These are phyloP conservation scores for Calonectria fujianensis DNA, from an alignment of 2,329 filamentous ascomycete species.

Conservation along the genomic window DNA sequence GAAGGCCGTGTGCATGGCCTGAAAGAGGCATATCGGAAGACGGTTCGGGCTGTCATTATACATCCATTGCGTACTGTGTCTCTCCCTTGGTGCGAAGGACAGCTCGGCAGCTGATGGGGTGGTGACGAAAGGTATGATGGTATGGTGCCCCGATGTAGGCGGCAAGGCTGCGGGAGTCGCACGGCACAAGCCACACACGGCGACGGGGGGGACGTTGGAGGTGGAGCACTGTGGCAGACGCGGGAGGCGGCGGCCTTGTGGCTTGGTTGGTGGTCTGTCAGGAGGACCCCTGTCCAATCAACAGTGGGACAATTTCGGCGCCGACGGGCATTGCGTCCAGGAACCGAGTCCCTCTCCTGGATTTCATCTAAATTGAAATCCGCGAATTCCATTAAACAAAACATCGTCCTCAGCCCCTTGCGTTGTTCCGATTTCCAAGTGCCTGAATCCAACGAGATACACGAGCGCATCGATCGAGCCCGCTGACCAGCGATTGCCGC, in stretches of 20 bases:
- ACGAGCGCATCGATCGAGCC: background rate
- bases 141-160: background rate
- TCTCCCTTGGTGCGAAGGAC: background rate
- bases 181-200: conserved; percentile 37
- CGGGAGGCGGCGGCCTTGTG: conserved; percentile 20
- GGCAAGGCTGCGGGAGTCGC: conserved; percentile 31
- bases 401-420: conserved; percentile 16
- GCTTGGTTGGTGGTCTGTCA: conserved; percentile 12
- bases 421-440: background rate
- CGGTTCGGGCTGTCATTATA: conserved; percentile 34
- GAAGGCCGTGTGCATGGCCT: conserved; percentile 10
- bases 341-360: conserved; percentile 35
- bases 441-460: background rate
- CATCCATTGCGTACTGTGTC: conserved; percentile 7
- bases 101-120: background rate
- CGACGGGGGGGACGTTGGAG: conserved; percentile 4
- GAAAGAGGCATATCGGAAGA: conserved; percentile 39
- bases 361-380: conserved; percentile 28
- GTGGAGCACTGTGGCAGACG: conserved; percentile 34
- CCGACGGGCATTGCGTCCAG: conserved; percentile 31
- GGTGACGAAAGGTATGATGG: conserved; percentile 13
- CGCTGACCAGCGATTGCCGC: background rate
- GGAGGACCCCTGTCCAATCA: conserved; percentile 32
- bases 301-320: conserved; percentile 40
- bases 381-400: conserved; percentile 12